Conservation (phyloP, 2,329 filamentous ascomycete genomes). For the Epicoccum nigrum region DNA sequence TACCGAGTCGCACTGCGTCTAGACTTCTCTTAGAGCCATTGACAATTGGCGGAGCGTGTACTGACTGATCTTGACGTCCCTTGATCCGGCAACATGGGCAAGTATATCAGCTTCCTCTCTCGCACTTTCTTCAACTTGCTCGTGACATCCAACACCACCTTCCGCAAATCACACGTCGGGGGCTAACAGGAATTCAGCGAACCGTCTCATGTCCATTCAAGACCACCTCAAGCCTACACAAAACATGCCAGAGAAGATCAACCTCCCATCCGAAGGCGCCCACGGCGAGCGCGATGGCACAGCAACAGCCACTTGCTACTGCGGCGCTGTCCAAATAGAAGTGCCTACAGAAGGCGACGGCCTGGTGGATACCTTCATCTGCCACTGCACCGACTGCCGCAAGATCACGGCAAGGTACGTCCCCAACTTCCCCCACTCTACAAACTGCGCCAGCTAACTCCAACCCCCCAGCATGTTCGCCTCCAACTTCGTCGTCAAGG, state of each 20-base stretch:
- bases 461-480: slow-evolving; percentile 60
- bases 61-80: background rate
- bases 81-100: slow-evolving; percentile 10
- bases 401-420: slow-evolving; percentile 22
- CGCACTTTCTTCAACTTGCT: background rate
- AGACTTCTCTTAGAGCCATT: slow-evolving; percentile 1
- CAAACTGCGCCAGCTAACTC: background rate
- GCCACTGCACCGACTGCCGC: slow-evolving; percentile 66
- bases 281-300: slow-evolving; percentile 22
- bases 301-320: slow-evolving; percentile 43
- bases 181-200: background rate
- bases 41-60: background rate
- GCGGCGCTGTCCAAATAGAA: slow-evolving; percentile 36
- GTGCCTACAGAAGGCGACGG: slow-evolving; percentile 55
- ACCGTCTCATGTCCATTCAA: slow-evolving; percentile 9
- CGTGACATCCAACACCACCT: background rate
- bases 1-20: background rate
- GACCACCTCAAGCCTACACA: slow-evolving; percentile 5
- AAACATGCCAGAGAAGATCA: slow-evolving; percentile 6
- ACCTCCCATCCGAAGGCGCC: slow-evolving; percentile 6
- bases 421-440: background rate
- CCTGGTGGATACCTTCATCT: slow-evolving; percentile 61
- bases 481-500: slow-evolving; percentile 59
- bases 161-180: background rate
- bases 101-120: slow-evolving; percentile 5